These are phyloP conservation scores for Hanseniaspora valbyensis DNA, from an alignment of 805 yeast species.

Conservation along the genomic window DNA sequence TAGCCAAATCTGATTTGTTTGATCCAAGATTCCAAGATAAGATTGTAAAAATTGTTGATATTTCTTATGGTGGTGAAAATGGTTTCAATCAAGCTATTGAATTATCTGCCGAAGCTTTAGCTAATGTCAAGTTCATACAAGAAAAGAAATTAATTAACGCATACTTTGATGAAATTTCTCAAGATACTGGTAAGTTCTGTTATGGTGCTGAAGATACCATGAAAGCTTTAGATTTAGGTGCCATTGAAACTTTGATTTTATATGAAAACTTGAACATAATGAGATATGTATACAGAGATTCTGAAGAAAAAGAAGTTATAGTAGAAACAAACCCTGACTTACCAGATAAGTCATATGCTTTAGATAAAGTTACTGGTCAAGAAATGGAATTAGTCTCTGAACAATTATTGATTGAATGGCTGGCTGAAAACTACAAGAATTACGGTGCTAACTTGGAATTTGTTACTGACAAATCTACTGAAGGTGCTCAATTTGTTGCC, in stretches of 20 bases:
- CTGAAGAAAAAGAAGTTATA: constrained; percentile 66
- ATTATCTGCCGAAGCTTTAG: constrained; percentile 88
- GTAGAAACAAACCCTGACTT: constrained; percentile 63
- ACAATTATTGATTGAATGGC: constrained; percentile 85
- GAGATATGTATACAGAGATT: constrained; percentile 73
- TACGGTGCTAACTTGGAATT: constrained; percentile 95
- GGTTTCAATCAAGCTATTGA: constrained; percentile 99
- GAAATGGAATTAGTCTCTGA: constrained; percentile 87
- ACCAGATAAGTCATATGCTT: constrained; percentile 60
- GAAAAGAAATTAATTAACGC: constrained; percentile 88
- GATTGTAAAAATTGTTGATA: constrained; percentile 86
- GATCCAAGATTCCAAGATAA: constrained; percentile 81
- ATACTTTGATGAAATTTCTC: constrained; percentile 95
- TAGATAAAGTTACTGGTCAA: constrained; percentile 76
- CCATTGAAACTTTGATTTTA: constrained; percentile 85
- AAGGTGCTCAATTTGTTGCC: constrained; percentile 95
- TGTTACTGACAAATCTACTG: constrained; percentile 91
- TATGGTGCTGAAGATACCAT: constrained; percentile 94
- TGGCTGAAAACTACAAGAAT: constrained; percentile 89
- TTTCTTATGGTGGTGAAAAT: constrained; percentile 98
- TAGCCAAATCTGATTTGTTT: constrained; percentile 84
- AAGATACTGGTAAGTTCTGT: constrained; percentile 94
- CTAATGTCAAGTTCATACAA: constrained; percentile 95
- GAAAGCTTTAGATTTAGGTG: constrained; percentile 92
- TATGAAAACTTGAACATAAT: constrained; percentile 80